Percentiles rank a stretch among this genome's conserved stretches.
phyloP scores from a whole-genome alignment of 805 yeast species.

The Wickerhamiella bombiphila region DNA sequence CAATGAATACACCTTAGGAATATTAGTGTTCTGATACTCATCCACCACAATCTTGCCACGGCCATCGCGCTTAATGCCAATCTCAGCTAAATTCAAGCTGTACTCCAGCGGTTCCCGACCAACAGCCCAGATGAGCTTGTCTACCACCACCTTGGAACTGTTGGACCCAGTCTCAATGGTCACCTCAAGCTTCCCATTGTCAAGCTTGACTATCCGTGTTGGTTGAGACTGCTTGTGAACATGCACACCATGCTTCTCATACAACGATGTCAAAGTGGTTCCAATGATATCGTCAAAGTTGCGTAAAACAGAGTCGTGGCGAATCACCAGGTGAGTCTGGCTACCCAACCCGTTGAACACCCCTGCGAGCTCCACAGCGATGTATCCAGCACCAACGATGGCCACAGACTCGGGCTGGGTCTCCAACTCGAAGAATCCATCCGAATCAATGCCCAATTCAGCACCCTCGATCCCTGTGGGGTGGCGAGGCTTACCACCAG shows the following conservation, averaged over 20 bases:
- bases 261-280: constrained; percentile 62
- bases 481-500: constrained; percentile 75
- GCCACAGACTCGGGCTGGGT: constrained; percentile 85
- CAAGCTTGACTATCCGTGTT: constrained; percentile 30
- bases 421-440: constrained; percentile 74
- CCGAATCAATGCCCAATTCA: constrained; percentile 73
- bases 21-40: constrained; percentile 73
- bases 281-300: constrained; percentile 75
- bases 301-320: constrained; percentile 85
- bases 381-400: constrained; percentile 95
- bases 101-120: constrained; percentile 73
- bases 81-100: constrained; percentile 53
- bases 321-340: constrained; percentile 72
- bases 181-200: constrained; percentile 24
- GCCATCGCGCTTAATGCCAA: constrained; percentile 51
- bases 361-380: constrained; percentile 91
- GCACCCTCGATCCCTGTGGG: constrained; percentile 67
- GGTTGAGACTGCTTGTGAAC: constrained; percentile 52
- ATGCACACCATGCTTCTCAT: constrained; percentile 65
- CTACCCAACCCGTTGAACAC: constrained; percentile 80
- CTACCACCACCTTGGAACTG: constrained; percentile 54
- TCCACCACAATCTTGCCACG: constrained; percentile 60
- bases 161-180: constrained; percentile 14
- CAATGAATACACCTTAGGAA: constrained; percentile 58
- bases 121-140: constrained; percentile 79